Base-by-base conservation (phyloP, 306 rosid species). In the Psophocarpus tetragonolobus region DNA sequence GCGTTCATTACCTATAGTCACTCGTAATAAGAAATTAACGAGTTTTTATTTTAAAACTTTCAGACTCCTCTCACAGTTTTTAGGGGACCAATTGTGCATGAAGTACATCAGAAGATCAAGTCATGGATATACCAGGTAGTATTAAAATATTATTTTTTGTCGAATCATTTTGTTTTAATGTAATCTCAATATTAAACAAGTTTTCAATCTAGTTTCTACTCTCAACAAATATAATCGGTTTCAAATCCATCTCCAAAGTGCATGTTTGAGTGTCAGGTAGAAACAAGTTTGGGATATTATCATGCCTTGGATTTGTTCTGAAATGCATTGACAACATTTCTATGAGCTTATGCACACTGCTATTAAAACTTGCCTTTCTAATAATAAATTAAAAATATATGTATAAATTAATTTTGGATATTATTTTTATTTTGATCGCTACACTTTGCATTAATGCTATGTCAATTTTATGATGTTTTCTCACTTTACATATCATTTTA, bases 71-170 rank as follows among this genome's bases (percentile, higher is more conserved):
- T 81, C 84, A 78, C 87, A 14, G 57, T 88, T 68, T 23, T 85
- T 15, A 78, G 68, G 26, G 91, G 91, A 39, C 87, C 91, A 21
- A 50, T 88, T 36, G 75, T 88, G 68, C 89, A 88, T 66, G 91
- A 88, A 80, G 89, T 88, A 57, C 91, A 85, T 76, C 89, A 85
- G 54, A 26, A 78, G 74, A 75, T 88, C 76, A 78, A 67, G 76
- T 64, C 91, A 81, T 88, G 91, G 91, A 83, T 88, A 81, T 88
- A 79, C 53, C 91, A 85, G 91, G 91, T 87, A 64, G 36, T 23
- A 21, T 61, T 50, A 5, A 35, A 47, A 45, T 24, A 12, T 24
- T 36, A 1, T 51, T 42, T 79, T 68, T 33, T 6, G 13, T 1
- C 41, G 1, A 24, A 6, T n/a, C 45, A 62, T 64, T 64, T 35